These are phyloP conservation scores for Datisca glomerata DNA, from an alignment of 306 rosid genomes.

Conservation along the genomic window DNA sequence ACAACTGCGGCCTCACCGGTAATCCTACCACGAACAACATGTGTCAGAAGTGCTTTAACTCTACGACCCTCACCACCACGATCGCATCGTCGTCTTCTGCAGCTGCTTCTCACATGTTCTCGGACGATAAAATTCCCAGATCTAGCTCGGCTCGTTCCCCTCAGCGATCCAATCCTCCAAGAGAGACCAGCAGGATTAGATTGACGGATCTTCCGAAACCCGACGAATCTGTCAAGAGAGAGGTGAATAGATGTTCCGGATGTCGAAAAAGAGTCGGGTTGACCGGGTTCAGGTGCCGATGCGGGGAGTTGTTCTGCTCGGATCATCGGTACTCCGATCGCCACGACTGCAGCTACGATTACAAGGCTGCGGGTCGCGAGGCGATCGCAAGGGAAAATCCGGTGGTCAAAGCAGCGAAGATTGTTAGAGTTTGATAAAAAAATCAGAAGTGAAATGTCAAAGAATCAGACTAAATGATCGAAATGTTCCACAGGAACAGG, in stretches of 20 bases:
- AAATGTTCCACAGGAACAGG: background rate
- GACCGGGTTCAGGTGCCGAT: constrained; percentile 88
- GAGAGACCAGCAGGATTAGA: constrained; percentile 10
- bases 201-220: constrained; percentile 17
- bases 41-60: constrained; percentile 83
- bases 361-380: constrained; percentile 77
- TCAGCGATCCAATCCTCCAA: constrained; percentile 14
- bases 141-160: constrained; percentile 28
- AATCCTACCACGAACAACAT: constrained; percentile 75
- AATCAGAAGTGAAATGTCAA: background rate
- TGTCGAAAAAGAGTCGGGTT: constrained; percentile 74
- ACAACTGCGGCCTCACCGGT: constrained; percentile 75
- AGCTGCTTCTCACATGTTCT: constrained; percentile 24
- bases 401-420: constrained; percentile 75
- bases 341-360: constrained; percentile 79
- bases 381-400: constrained; percentile 93
- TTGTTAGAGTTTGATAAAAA: constrained; percentile 54
- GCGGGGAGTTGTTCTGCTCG: constrained; percentile 82
- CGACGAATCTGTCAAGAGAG: constrained; percentile 35
- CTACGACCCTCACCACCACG: constrained; percentile 20
- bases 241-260: constrained; percentile 73
- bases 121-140: constrained; percentile 36
- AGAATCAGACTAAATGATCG: too few relatives aligned
- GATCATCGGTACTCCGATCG: constrained; percentile 94
- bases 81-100: constrained; percentile 2